phyloP scores from a whole-genome alignment of 2,329 filamentous ascomycete species.

The Fusarium tricinctum region DNA sequence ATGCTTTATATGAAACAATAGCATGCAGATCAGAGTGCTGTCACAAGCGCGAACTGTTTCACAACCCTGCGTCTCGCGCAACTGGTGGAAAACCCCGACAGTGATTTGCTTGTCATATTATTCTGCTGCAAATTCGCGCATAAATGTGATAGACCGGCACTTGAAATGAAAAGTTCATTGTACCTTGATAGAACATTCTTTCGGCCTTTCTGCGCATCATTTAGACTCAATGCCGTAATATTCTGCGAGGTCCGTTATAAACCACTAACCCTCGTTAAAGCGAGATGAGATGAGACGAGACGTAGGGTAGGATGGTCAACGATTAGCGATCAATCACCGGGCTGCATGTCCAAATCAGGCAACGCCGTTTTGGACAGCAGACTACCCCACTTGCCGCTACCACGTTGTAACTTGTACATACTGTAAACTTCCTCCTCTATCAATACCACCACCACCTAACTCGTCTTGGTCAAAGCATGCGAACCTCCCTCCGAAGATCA shows the following conservation, averaged over 20 bases:
- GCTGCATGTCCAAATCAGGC: neutral
- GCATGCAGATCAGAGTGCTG: too few species aligned
- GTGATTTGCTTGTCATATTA: too few species aligned
- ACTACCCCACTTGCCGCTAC: slow-evolving; percentile 12
- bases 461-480: slow-evolving; percentile 57
- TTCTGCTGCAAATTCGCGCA: neutral
- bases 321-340: neutral
- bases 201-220: neutral
- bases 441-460: slow-evolving; percentile 15
- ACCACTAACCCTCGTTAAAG: too few species aligned
- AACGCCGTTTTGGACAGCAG: neutral
- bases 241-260: neutral
- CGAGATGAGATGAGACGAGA: too few species aligned
- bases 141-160: neutral
- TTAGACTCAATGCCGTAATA: neutral
- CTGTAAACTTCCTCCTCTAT: slow-evolving; percentile 27
- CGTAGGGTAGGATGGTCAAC: neutral
- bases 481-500: slow-evolving; percentile 68
- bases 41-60: neutral
- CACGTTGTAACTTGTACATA: neutral
- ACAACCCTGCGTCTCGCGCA: accelerated
- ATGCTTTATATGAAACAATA: too few species aligned
- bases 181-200: neutral
- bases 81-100: too few species aligned
- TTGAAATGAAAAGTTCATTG: neutral